phyloP scores from a whole-genome alignment of 2,329 filamentous ascomycete genomes.

The Rhynchosporium graminicola region DNA sequence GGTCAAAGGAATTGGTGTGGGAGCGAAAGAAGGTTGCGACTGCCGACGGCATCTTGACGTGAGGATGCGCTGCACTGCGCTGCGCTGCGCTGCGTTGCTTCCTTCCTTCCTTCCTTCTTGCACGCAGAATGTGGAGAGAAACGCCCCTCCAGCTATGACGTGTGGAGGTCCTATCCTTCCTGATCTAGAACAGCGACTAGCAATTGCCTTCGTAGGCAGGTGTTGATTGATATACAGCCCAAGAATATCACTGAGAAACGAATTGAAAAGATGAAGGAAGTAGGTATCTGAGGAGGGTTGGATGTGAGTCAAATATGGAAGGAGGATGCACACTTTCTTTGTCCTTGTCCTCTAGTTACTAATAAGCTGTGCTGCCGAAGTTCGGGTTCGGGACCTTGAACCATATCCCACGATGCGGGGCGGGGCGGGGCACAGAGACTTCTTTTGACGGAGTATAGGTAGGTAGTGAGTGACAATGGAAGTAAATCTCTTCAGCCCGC shows the following conservation, averaged over 20 bases:
- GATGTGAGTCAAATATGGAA: background rate
- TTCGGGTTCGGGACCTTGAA: slow-evolving; percentile 13
- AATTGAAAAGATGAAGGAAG: background rate
- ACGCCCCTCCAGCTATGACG: slow-evolving; percentile 14
- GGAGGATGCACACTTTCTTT: slow-evolving; percentile 11
- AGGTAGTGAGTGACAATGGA: no score
- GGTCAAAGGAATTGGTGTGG: slow-evolving; percentile 26
- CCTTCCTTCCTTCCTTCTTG: background rate
- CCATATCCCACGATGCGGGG: slow-evolving; percentile 18
- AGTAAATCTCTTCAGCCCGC: background rate
- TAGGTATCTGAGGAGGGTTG: background rate
- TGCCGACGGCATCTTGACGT: slow-evolving; percentile 30
- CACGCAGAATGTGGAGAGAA: slow-evolving; percentile 10
- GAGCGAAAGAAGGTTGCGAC: slow-evolving; percentile 33
- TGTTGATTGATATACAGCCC: no score
- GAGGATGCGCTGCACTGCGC: no score
- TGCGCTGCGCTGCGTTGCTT: background rate
- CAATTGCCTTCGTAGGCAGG: background rate
- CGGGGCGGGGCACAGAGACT: slow-evolving; percentile 1
- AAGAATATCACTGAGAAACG: background rate
- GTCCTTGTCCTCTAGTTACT: slow-evolving; percentile 12
- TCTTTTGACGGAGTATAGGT: slow-evolving; percentile 7
- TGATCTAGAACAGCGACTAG: background rate
- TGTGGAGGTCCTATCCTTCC: background rate
- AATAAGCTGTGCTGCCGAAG: slow-evolving; percentile 7